Base-by-base conservation (phyloP, 2,329 filamentous ascomycete species). In the Atkinsonella hypoxylon region DNA sequence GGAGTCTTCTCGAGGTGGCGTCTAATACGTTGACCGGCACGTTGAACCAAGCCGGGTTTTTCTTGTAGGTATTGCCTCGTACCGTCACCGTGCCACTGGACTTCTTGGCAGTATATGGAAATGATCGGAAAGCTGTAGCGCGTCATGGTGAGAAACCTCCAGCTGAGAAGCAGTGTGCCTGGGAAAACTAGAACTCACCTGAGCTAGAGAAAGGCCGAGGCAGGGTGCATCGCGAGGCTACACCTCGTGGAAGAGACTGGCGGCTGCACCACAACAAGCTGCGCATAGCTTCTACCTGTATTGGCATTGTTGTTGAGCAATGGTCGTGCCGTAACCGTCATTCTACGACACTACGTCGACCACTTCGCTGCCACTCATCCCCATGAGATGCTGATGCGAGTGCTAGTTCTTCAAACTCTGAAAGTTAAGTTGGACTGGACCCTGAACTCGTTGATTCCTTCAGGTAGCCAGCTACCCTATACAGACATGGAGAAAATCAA, bases 1-100 rank as follows among this genome's bases (percentile, higher is more conserved):
- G 93, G n/a, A 98, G 76, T 50, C 79, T 82, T 54, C 89, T 85
- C 45, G 82, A 77, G 45, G 94, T 78, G 51, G 87, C 81, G 20
- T 81, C 73, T 45, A 89, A 71, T 55, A 98, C 90, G 50, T 83
- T 85, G 26, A 77, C 60, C 3, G 91, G 83, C 13, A 87, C 77
- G 67, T 98, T 98, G 67, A 85, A 93, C 86, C 89, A 96, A 48
- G 76, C 67, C 50, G 77, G 68, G 64, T 97, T 89, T 17, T 78
- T 83, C 17, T 70, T 62, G 65, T 89, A 89, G 10, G 67, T 69
- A 54, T 74, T 75, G 56, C 78, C 83, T 58, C 83, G 78, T 55
- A 93, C 76, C 8, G 49, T 49, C 13, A 53, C 39, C 1, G 39
- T 41, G 20, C 12, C 36, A 11, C 30, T 34, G 43, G 40, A 15